Conservation (phyloP, 306 rosid species). For the Arachis hypogaea region DNA sequence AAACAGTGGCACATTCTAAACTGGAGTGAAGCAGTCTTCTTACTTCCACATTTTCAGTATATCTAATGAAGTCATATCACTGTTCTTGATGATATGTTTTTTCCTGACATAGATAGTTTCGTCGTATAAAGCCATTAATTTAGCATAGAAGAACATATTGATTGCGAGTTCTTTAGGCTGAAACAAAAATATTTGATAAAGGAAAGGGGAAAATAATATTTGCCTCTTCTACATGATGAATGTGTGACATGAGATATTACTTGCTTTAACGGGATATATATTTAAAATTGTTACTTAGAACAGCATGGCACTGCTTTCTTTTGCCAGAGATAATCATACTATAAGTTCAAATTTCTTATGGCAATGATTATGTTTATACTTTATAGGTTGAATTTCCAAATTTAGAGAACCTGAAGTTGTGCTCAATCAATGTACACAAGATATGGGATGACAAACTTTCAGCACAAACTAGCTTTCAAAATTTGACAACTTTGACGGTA, state of each 20-base stretch:
- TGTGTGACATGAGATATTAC: neutral
- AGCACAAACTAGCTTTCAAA: slow-evolving; percentile 29
- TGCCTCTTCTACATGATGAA: neutral
- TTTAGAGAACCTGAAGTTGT: slow-evolving; percentile 41
- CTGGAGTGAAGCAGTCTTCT: neutral
- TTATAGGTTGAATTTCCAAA: slow-evolving; percentile 47
- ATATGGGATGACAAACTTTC: slow-evolving; percentile 44
- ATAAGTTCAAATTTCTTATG: neutral
- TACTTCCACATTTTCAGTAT: neutral
- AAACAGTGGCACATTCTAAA: neutral
- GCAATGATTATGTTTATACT: slow-evolving; percentile 19
- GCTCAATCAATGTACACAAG: slow-evolving; percentile 35
- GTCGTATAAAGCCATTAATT: slow-evolving; percentile 1
- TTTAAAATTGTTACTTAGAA: neutral
- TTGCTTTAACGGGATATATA: neutral
- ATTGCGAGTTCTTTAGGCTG: neutral
- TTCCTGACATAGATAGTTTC: neutral
- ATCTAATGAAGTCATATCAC: neutral
- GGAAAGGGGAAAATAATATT: neutral
- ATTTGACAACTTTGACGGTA: slow-evolving; percentile 39
- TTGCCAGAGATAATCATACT: slow-evolving; percentile 6
- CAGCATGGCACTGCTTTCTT: neutral
- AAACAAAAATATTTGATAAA: neutral
- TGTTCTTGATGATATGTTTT: neutral
- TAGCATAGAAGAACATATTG: neutral